These are phyloP conservation scores for Solanum tarijense DNA, from an alignment of 257 asterid species.

Conservation along the genomic window DNA sequence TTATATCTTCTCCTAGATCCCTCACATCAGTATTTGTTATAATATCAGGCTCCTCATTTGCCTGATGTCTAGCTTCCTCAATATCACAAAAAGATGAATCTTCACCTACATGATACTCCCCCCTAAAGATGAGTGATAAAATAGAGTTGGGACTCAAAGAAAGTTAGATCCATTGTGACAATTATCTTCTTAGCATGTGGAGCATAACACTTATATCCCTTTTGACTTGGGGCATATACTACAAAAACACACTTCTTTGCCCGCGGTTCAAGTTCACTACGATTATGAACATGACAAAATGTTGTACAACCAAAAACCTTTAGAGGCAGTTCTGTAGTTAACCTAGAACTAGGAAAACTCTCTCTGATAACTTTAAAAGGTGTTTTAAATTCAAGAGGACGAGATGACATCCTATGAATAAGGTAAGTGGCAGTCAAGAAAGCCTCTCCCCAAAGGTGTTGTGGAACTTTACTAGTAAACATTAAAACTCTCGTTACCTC, in stretches of 20 bases:
- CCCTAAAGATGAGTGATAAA: background rate
- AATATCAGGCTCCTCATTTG: background rate
- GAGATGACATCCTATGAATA: background rate
- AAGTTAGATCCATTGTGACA: background rate
- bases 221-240: background rate
- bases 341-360: background rate
- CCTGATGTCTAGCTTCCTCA: background rate
- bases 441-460: background rate
- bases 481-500: background rate
- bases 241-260: background rate
- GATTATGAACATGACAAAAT: background rate
- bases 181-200: background rate
- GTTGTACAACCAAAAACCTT: background rate
- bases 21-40: background rate
- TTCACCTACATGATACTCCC: background rate
- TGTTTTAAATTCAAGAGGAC: background rate
- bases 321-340: background rate
- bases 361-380: background rate
- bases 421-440: background rate
- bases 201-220: background rate
- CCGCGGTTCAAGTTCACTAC: background rate
- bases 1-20: background rate
- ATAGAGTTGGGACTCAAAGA: background rate
- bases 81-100: background rate
- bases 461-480: background rate